Conservation (phyloP, 2,329 filamentous ascomycete genomes). For the Fusarium incarnatum region DNA sequence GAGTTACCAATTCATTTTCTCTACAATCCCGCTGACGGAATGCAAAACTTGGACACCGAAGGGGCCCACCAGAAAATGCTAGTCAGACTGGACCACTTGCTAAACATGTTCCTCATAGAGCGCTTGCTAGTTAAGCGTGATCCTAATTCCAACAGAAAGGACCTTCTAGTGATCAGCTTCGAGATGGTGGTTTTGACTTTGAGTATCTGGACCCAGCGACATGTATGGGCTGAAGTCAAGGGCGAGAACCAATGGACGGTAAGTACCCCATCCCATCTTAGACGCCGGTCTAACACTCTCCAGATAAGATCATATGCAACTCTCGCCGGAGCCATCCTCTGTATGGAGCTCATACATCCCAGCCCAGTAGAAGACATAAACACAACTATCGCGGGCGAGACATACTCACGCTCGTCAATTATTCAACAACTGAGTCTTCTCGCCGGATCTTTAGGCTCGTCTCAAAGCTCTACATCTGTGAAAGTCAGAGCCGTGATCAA, state of each 20-base stretch:
- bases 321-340: background rate
- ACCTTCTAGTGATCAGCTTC: background rate
- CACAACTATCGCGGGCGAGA: background rate
- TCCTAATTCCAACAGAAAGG: background rate
- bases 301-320: background rate
- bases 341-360: background rate
- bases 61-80: background rate
- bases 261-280: background rate
- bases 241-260: background rate
- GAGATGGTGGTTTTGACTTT: background rate
- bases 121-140: background rate
- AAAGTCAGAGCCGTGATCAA: background rate
- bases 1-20: background rate
- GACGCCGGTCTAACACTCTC: background rate
- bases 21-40: fast-evolving
- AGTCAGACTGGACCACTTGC: background rate
- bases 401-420: background rate
- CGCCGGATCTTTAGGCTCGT: background rate
- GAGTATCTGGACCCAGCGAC: background rate
- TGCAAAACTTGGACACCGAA: background rate
- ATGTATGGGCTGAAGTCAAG: background rate
- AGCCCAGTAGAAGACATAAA: background rate
- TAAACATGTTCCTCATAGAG: background rate
- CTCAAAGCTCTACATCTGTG: background rate
- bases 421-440: background rate